phyloP scores from a whole-genome alignment of 2,329 filamentous ascomycete genomes.

The Dactylellina drechsleri region DNA sequence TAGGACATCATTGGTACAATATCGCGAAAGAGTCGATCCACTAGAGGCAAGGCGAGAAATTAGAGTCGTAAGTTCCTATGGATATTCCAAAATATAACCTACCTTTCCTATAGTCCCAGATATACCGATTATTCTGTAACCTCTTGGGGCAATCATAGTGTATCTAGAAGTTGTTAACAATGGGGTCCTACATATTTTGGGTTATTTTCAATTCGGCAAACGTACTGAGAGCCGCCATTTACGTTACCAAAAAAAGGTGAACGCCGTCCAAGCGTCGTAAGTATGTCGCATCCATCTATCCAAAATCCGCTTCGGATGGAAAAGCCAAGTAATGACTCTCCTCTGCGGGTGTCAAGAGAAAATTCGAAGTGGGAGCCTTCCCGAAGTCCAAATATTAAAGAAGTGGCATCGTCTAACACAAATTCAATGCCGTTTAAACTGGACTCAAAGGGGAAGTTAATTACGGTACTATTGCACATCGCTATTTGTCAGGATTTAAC shows the following conservation, averaged over 20 bases:
- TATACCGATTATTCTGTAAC: slow-evolving; percentile 87
- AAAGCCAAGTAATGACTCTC: slow-evolving; percentile 89
- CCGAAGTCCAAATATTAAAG: slow-evolving; percentile 84
- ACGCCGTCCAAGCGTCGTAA: slow-evolving; percentile 87
- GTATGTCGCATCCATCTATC: slow-evolving; percentile 88
- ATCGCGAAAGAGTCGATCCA: slow-evolving; percentile 57
- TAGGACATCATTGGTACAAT: slow-evolving; percentile 48
- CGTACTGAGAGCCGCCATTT: slow-evolving; percentile 82
- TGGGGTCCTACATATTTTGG: not conserved
- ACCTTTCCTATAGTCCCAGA: slow-evolving; percentile 68
- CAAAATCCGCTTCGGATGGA: slow-evolving; percentile 74
- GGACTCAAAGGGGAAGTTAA: slow-evolving; percentile 60
- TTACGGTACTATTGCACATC: not conserved
- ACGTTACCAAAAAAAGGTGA: slow-evolving; percentile 86
- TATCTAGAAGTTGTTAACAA: slow-evolving; percentile 68
- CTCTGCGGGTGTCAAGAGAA: slow-evolving; percentile 76
- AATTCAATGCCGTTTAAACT: slow-evolving; percentile 82
- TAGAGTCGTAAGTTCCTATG: not conserved
- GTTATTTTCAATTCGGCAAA: slow-evolving; percentile 57
- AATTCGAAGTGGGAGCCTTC: slow-evolving; percentile 77
- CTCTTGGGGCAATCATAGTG: slow-evolving; percentile 86
- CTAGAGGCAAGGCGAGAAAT: slow-evolving; percentile 35
- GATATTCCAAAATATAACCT: not conserved
- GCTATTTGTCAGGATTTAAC: slow-evolving; percentile 60
- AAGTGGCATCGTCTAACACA: slow-evolving; percentile 85